Percentiles rank a stretch among this genome's conserved stretches.
Evolutionary conservation across 2,329 filamentous ascomycete species (phyloP).

Genomic region (Sarocladium brachiariae): DNA sequence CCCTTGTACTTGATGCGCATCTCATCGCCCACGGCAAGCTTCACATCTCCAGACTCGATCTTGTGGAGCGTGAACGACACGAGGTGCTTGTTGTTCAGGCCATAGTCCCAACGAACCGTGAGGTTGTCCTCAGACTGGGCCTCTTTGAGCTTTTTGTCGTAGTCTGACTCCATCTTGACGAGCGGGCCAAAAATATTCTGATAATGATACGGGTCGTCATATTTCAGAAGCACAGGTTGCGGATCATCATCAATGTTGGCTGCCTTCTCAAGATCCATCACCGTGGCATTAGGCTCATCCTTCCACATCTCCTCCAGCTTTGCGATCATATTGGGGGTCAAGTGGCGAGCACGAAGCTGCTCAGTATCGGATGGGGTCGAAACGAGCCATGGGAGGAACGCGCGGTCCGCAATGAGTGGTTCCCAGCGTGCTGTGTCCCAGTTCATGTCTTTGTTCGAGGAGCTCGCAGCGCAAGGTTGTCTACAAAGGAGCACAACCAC

Average conservation of each 20-base stretch:
- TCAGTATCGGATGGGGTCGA: constrained; percentile 84
- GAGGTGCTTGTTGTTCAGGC: constrained; percentile 94
- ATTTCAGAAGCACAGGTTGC: constrained; percentile 82
- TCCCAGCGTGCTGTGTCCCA: constrained; percentile 99
- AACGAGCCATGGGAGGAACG: constrained; percentile 91
- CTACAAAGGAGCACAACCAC: constrained; percentile 95
- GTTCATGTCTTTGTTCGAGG: constrained; percentile 98
- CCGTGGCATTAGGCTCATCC: constrained; percentile 80
- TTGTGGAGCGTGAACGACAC: constrained; percentile 95
- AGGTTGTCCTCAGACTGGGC: constrained; percentile 96
- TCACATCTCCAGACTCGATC: constrained; percentile 94
- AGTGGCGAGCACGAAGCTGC: constrained; percentile 86
- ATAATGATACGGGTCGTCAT: constrained; percentile 97
- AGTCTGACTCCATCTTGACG: constrained; percentile 98
- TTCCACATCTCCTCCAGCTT: constrained; percentile 99
- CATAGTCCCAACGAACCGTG: constrained; percentile 88
- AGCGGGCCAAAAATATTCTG: constrained; percentile 97
- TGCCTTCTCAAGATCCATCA: constrained; percentile 86
- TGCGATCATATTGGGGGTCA: constrained; percentile 90
- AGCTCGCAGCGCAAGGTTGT: constrained; percentile 89
- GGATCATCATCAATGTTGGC: constrained; percentile 92
- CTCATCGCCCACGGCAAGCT: constrained; percentile 94
- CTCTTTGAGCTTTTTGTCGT: constrained; percentile 97
- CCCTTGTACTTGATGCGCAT: constrained; percentile 97
- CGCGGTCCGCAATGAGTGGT: constrained; percentile 92